Conservation (phyloP, 2,329 filamentous ascomycete genomes). For the Ceratocystis ficicola region DNA sequence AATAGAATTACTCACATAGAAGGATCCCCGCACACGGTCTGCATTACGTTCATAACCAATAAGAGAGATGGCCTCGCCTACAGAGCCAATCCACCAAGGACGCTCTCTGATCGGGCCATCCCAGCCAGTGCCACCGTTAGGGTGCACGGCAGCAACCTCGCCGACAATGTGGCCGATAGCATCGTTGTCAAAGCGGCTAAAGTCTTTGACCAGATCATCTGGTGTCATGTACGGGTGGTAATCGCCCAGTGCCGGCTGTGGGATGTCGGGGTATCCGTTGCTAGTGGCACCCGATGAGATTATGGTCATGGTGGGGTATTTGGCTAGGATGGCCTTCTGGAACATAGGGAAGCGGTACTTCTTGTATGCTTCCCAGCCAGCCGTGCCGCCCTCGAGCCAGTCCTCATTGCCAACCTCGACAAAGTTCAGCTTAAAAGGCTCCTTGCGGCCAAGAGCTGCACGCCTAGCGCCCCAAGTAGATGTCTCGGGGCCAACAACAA, state of each 20-base stretch:
- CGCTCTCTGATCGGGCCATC: conserved; percentile 35
- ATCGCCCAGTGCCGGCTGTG: conserved; percentile 35
- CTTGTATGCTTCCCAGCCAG: conserved; percentile 37
- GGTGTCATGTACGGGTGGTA: conserved; percentile 43
- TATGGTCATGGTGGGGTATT: conserved; percentile 46
- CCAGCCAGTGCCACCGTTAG: conserved; percentile 41
- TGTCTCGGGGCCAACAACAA: conserved; percentile 42
- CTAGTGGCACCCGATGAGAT: conserved; percentile 39
- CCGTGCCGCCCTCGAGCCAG: conserved; percentile 41
- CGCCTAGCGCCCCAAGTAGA: conserved; percentile 47
- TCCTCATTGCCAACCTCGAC: conserved; percentile 61
- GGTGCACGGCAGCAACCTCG: conserved; percentile 41
- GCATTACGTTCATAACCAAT: conserved; percentile 54
- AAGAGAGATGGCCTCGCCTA: conserved; percentile 53
- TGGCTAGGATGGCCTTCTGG: conserved; percentile 44
- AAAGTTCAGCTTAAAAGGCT: conserved; percentile 48
- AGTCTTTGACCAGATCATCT: conserved; percentile 38
- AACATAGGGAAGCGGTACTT: conserved; percentile 48
- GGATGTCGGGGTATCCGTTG: conserved; percentile 33
- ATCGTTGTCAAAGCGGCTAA: conserved; percentile 43
- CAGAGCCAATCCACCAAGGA: conserved; percentile 47
- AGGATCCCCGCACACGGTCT: conserved; percentile 43
- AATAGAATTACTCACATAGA: conserved; percentile 29
- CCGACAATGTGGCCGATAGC: conserved; percentile 32
- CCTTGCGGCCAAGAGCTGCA: conserved; percentile 46